phyloP scores from a whole-genome alignment of 306 rosid species.

The Calophaca sinica region DNA sequence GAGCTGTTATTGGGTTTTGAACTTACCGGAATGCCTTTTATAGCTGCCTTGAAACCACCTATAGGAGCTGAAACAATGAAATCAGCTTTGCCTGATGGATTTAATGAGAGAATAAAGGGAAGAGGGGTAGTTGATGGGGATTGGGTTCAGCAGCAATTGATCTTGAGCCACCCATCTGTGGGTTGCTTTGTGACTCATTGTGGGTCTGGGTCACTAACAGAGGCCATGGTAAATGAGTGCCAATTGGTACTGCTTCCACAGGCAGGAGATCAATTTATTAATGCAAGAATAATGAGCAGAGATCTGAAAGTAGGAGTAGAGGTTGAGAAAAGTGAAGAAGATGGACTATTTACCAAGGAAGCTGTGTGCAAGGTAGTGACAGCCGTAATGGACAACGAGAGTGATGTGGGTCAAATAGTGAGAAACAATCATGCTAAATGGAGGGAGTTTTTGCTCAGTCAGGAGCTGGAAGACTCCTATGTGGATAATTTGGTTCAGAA shows the following conservation, averaged over 20 bases:
- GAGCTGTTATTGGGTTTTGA: conserved; percentile 75
- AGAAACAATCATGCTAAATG: conserved; percentile 57
- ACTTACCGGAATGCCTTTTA: conserved; percentile 64
- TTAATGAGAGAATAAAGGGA: conserved; percentile 52
- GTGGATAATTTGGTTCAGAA: conserved; percentile 53
- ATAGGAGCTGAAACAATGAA: conserved; percentile 52
- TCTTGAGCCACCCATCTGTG: conserved; percentile 71
- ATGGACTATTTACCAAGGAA: conserved; percentile 60
- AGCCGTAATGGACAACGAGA: conserved; percentile 53
- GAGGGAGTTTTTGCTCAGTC: conserved; percentile 53
- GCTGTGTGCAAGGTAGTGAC: conserved; percentile 58
- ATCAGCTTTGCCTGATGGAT: conserved; percentile 68
- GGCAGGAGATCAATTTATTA: conserved; percentile 63
- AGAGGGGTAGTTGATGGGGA: conserved; percentile 70
- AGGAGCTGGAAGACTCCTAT: conserved; percentile 59
- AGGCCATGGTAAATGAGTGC: conserved; percentile 62
- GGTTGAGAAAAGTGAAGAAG: conserved; percentile 64
- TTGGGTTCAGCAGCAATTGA: conserved; percentile 74
- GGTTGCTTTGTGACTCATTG: conserved; percentile 88
- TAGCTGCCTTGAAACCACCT: conserved; percentile 65
- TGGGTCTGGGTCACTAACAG: conserved; percentile 73
- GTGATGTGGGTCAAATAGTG: conserved; percentile 52
- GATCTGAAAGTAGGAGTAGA: conserved; percentile 66
- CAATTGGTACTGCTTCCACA: conserved; percentile 67
- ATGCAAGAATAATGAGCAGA: conserved; percentile 64